Evolutionary conservation across 75 land plant species (phyloP).

Genomic region (Pinus taeda): DNA sequence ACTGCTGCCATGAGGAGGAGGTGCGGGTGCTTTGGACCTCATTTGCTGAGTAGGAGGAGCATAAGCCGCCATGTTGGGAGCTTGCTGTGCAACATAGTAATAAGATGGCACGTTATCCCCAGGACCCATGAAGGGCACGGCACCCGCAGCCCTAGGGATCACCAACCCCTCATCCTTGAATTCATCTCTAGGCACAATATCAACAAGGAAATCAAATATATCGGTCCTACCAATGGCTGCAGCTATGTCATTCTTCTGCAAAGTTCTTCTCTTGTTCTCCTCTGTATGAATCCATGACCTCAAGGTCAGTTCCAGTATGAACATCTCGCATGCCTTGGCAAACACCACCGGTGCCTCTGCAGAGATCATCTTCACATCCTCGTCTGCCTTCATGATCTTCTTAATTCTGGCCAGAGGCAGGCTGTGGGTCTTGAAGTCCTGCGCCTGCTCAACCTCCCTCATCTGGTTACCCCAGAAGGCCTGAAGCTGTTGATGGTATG

Average conservation of each 20-base stretch:
- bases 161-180: conserved; percentile 60
- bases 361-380: conserved; percentile 82
- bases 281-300: conserved; percentile 87
- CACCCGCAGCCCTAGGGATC: conserved; percentile 32
- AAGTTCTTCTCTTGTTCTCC: conserved; percentile 83
- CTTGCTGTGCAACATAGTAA: conserved; percentile 34
- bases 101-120: conserved; percentile 48
- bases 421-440: conserved; percentile 60
- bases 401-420: conserved; percentile 66
- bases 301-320: conserved; percentile 75
- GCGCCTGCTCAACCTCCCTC: conserved; percentile 59
- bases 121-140: conserved; percentile 34
- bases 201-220: conserved; percentile 80
- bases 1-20: not conserved
- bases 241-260: conserved; percentile 90
- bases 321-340: conserved; percentile 88
- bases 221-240: conserved; percentile 86
- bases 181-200: conserved; percentile 89
- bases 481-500: conserved; percentile 62
- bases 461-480: conserved; percentile 65
- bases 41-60: conserved; percentile 22
- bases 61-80: conserved; percentile 10
- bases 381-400: conserved; percentile 82
- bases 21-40: not conserved
- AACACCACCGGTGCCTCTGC: conserved; percentile 87